Evolutionary conservation across 495 filamentous ascomycete species (phyloP), one percentile per base, ranked within the genome.

Genomic region (Podospora bellae-mahoneyi): DNA sequence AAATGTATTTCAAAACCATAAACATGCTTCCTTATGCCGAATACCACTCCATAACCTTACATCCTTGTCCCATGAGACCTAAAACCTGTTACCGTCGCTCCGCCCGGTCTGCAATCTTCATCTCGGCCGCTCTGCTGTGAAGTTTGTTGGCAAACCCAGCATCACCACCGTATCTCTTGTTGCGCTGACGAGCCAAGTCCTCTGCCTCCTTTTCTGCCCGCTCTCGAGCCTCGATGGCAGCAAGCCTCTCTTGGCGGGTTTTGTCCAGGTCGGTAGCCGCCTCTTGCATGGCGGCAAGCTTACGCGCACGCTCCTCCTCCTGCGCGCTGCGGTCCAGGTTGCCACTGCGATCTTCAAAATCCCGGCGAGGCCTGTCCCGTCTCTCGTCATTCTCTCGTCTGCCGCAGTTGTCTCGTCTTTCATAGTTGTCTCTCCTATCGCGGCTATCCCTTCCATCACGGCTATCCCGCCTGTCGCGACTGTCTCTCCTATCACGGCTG

Each of bases 241-340:
- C 85, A 23, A 97, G 81, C 28, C 93, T 87, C 57, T 85, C 84
- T 60, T 87, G 86, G 20, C 95, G 91, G 61, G 90, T 88, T 53
- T 83, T 71, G 75, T 97, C 91, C 68, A 99, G 83, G 15, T 90
- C 86, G 3, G 83, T 82, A n/a, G 95, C 95, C 64, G 91, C 92
- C 27, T 86, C 84, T 73, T 93, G 91, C 95, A 99, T 99, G 44
- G 89, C 91, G 19, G 91, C 92, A 4, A 98, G 81, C 73, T 91
- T 94, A 20, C 84, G 81, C 7, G 84, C 86, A 3, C 85, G 86
- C 67, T 90, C 87, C 18, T 83, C 69, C 5, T 66, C 59, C 58
- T 66, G 15, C 16, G 39, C 28, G 18, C 48, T 44, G 28, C 64
- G 19, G 44, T 66, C 64, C 69, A 63, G 61, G 60, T 59, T 27